Base-by-base conservation (phyloP, 1,284 basidiomycete genomes). In the Pseudozyma sp. region DNA sequence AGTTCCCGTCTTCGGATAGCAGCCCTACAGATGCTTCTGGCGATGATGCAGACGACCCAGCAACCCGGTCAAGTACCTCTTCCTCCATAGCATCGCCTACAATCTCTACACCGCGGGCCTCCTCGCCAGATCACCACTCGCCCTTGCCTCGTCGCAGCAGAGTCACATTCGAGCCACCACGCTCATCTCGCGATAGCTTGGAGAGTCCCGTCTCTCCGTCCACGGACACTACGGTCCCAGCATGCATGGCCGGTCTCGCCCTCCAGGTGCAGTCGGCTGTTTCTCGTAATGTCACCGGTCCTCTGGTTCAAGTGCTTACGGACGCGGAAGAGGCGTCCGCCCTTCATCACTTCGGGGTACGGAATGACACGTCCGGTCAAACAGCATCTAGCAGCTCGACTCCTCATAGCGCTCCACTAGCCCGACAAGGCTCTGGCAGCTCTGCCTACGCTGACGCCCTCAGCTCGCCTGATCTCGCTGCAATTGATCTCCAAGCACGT, bases 221-320 rank as follows among this genome's bases (percentile, higher is more conserved):
- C 29, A 50, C 68, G 44, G 49, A 50, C 11, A 43, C 57, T 34
- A 46, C 63, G n/a, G 35, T 66, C n/a, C 56, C 61, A 24, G 47
- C 64, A 31, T 61, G 39, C 31, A 64, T 68, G 66, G 57, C 66
- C 7, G 62, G 62, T 30, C 55, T 69, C 10, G 67, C 67, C 2
- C 53, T 75, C 11, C 66, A 70, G 33, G 71, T 70, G 19, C 67
- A 75, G 31, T 70, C 63, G 3, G 72, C 72, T 5, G 63, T 75
- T 49, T 67, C 63, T 29, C 67, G 59, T 24, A 67, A 75, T 16
- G 58, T 75, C 59, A 69, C 71, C 14, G 61, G 62, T 31, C 71
- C 71, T 17, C 55, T 74, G 9, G 66, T 74, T 3, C 62, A 68
- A n/a, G 71, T 62, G 7, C 55, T 74, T 37, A 58, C 58, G 40